Percentiles rank a stretch among this genome's conserved stretches.
Conservation (phyloP, 2,329 filamentous ascomycete species). For the Cytospora chrysosperma region DNA sequence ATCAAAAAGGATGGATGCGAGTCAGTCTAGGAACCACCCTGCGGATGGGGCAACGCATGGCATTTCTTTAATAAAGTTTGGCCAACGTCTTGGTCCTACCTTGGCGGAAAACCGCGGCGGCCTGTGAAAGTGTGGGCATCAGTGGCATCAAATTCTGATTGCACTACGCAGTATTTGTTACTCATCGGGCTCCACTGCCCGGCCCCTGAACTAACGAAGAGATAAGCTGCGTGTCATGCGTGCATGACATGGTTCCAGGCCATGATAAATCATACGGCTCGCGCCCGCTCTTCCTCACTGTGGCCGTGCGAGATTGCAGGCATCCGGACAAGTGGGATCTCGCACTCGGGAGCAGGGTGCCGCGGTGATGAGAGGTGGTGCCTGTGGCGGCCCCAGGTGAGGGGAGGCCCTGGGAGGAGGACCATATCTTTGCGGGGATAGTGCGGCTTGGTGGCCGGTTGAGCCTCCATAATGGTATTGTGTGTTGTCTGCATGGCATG, state of each 20-base stretch:
- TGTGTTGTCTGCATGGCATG: too few relatives aligned
- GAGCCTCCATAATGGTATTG: too few relatives aligned
- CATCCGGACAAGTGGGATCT: not conserved
- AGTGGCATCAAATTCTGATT: slow-evolving; percentile 18
- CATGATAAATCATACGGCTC: not conserved
- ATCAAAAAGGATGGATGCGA: slow-evolving; percentile 5
- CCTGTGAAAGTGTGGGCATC: not conserved
- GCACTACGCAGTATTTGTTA: slow-evolving; percentile 10
- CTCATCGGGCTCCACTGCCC: slow-evolving; percentile 5
- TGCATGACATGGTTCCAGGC: slow-evolving; percentile 1
- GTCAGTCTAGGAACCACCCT: slow-evolving; percentile 2
- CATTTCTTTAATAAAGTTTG: slow-evolving; percentile 9
- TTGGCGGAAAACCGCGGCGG: not conserved
- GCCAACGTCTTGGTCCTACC: not conserved
- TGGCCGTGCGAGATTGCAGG: not conserved
- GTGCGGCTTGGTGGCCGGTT: too few relatives aligned
- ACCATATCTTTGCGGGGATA: not conserved
- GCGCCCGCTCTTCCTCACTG: not conserved
- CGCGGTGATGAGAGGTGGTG: not conserved
- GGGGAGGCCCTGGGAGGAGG: too few relatives aligned
- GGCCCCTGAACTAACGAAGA: slow-evolving; percentile 16
- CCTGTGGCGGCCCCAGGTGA: not conserved
- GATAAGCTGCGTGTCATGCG: slow-evolving; percentile 1
- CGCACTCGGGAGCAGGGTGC: not conserved
- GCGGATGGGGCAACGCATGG: not conserved